Percentiles rank a stretch among this genome's conserved stretches.
Evolutionary conservation across 306 rosid species (phyloP).

Genomic region (Cercis canadensis): DNA sequence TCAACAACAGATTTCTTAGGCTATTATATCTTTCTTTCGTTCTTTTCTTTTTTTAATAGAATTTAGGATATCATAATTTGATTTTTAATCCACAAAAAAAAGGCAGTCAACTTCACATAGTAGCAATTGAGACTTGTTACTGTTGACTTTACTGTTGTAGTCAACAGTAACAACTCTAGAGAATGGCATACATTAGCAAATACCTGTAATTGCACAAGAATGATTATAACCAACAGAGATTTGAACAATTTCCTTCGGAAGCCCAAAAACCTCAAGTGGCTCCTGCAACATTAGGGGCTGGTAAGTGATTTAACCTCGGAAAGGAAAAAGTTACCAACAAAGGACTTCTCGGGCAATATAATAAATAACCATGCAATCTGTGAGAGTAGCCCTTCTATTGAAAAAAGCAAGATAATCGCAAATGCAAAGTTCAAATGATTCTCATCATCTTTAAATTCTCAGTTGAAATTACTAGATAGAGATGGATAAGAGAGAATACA

Average conservation of each 20-base stretch:
- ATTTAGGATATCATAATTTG: constrained; percentile 4
- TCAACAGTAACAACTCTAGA: neutral
- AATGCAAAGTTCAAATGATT: neutral
- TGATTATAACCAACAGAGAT: constrained; percentile 90
- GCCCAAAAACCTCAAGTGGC: constrained; percentile 69
- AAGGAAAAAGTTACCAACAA: too few relatives aligned
- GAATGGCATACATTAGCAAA: constrained; percentile 24
- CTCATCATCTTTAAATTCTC: neutral
- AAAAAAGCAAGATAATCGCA: neutral
- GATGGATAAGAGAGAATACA: neutral
- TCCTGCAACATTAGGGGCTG: too few relatives aligned
- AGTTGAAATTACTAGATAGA: neutral
- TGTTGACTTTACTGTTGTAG: neutral
- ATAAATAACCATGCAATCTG: too few relatives aligned
- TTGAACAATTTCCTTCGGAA: constrained; percentile 66
- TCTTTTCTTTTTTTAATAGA: constrained; percentile 7
- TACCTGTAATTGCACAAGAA: constrained; percentile 89
- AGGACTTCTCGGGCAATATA: too few relatives aligned
- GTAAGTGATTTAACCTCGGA: too few relatives aligned
- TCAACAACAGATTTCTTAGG: constrained; percentile 16
- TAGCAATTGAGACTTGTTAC: constrained; percentile 13
- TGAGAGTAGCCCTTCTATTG: constrained; percentile 20
- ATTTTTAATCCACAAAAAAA: neutral
- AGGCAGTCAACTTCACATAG: constrained; percentile 10
- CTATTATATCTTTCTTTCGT: neutral